Percentiles rank a stretch among this genome's conserved stretches.
Conservation (phyloP, 2,329 filamentous ascomycete genomes). For the Magnaporthales sp. region DNA sequence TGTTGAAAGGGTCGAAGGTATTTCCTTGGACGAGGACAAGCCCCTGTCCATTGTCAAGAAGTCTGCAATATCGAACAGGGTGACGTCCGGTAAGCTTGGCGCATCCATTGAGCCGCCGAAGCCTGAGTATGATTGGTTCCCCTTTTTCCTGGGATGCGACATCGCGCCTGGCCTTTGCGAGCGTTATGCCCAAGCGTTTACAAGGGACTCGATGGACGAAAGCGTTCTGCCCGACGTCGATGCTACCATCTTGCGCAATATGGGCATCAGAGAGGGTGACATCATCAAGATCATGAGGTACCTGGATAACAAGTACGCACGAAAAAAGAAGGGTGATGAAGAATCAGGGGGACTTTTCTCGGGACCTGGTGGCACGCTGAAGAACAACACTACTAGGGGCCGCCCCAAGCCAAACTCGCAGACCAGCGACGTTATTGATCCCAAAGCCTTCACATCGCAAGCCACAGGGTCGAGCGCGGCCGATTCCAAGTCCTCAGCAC, state of each 20-base stretch:
- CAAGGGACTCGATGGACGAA: constrained; percentile 91
- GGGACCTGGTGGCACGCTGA: constrained; percentile 79
- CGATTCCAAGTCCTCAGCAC: constrained; percentile 28
- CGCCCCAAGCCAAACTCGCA: constrained; percentile 81
- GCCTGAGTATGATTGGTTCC: constrained; percentile 94
- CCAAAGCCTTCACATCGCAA: constrained; percentile 71
- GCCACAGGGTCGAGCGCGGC: constrained; percentile 29
- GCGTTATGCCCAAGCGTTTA: constrained; percentile 83
- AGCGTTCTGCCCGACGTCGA: constrained; percentile 86
- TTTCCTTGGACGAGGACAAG: constrained; percentile 90
- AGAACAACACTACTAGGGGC: constrained; percentile 91
- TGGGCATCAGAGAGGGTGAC: constrained; percentile 93
- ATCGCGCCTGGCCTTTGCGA: constrained; percentile 91
- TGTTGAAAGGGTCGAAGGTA: constrained; percentile 78
- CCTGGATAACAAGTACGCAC: constrained; percentile 71
- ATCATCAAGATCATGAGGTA: constrained; percentile 91
- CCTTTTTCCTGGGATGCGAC: constrained; percentile 91
- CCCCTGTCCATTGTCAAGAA: constrained; percentile 76
- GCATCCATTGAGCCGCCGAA: constrained; percentile 53
- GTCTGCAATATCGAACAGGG: constrained; percentile 16
- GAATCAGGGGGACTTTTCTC: constrained; percentile 70
- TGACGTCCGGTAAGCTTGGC: constrained; percentile 31
- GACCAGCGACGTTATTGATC: constrained; percentile 77
- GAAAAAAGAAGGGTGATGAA: constrained; percentile 50
- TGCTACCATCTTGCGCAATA: constrained; percentile 68